Evolutionary conservation across 2,329 filamentous ascomycete genomes (phyloP).

Genomic region (Zymoseptoria brevis): DNA sequence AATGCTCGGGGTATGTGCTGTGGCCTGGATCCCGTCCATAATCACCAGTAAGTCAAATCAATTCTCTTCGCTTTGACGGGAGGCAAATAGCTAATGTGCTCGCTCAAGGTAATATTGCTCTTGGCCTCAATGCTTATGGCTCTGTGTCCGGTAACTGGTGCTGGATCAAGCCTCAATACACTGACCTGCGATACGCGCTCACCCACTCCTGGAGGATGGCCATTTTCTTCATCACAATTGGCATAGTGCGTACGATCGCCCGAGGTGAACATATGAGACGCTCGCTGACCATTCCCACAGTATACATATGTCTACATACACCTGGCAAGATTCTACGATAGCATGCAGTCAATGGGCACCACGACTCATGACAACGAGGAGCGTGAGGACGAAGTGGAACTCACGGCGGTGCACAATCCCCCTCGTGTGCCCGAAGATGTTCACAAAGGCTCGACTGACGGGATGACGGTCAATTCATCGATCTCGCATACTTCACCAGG

Average conservation of each 20-base stretch:
- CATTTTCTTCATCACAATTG: slow-evolving; percentile 36
- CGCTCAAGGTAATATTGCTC: slow-evolving; percentile 18
- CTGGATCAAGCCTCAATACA: slow-evolving; percentile 36
- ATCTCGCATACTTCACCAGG: neutral
- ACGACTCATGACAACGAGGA: neutral
- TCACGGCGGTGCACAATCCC: neutral
- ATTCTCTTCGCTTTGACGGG: neutral
- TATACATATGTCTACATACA: slow-evolving; percentile 39
- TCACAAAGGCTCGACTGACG: neutral
- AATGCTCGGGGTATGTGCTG: slow-evolving; percentile 29
- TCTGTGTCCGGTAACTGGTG: slow-evolving; percentile 44
- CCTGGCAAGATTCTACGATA: slow-evolving; percentile 19
- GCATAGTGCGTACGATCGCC: slow-evolving; percentile 18
- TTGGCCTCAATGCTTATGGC: slow-evolving; percentile 27
- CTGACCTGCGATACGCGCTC: slow-evolving; percentile 38
- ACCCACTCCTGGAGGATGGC: slow-evolving; percentile 41
- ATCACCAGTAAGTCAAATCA: slow-evolving; percentile 28
- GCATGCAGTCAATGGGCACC: slow-evolving; percentile 5
- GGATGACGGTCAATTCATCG: slow-evolving; percentile 2
- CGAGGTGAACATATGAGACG: neutral
- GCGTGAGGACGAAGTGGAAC: neutral
- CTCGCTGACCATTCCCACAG: neutral
- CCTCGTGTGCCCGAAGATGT: neutral
- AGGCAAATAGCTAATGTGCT: neutral
- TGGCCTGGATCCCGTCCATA: slow-evolving; percentile 36